Evolutionary conservation across 1,284 basidiomycete species (phyloP).

Genomic region (Cryptococcus sp.): DNA sequence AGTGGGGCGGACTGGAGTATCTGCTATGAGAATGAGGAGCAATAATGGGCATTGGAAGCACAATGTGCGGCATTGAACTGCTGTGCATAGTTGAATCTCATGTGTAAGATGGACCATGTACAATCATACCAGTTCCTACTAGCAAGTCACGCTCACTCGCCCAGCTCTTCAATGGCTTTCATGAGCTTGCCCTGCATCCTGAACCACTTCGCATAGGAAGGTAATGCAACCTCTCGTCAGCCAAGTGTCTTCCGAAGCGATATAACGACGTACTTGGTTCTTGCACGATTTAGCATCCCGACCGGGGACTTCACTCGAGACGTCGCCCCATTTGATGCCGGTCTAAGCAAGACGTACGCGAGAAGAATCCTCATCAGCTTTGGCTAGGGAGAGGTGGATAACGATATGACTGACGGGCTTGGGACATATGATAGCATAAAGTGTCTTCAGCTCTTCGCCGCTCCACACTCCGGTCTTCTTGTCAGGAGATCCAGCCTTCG

Average conservation of each 20-base stretch:
- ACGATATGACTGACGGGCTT: conserved; percentile 23
- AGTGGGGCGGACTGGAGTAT: conserved; percentile 59
- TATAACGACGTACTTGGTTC: conserved; percentile 28
- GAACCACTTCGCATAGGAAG: conserved; percentile 20
- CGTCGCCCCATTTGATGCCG: conserved; percentile 32
- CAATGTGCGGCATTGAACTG: background rate
- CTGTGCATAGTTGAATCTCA: background rate
- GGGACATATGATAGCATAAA: conserved; percentile 33
- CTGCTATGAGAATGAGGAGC: conserved; percentile 14
- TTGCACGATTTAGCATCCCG: conserved; percentile 31
- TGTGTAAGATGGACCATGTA: no score
- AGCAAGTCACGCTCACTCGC: conserved; percentile 15
- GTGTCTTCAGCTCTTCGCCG: conserved; percentile 28
- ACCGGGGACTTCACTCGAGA: conserved; percentile 25
- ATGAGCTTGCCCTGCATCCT: conserved; percentile 34
- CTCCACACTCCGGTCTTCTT: conserved; percentile 33
- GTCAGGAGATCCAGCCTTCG: background rate
- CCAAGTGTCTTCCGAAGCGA: background rate
- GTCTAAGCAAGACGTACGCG: conserved; percentile 14
- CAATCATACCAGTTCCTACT: no score
- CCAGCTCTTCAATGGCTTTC: conserved; percentile 26
- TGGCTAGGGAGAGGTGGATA: background rate
- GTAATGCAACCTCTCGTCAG: background rate
- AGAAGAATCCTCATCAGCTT: background rate
- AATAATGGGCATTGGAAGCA: background rate